Conservation (phyloP, 331 rosid species). For the Acacia concinna region DNA sequence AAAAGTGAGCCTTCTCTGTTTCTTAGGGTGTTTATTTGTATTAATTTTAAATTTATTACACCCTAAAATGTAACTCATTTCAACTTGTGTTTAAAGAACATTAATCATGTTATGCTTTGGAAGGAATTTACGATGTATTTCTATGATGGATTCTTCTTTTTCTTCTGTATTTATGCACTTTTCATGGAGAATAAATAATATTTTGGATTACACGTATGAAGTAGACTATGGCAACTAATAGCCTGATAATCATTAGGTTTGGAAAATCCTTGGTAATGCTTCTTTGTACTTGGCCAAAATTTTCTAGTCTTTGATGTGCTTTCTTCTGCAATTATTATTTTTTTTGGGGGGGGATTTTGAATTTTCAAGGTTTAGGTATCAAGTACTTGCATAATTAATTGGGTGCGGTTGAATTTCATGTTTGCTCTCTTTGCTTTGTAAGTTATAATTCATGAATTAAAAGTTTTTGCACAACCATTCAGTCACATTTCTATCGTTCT, state of each 20-base stretch:
- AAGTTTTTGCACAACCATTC: slow-evolving; percentile 12
- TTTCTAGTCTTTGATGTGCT: slow-evolving; percentile 1
- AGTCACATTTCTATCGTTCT: slow-evolving; percentile 11
- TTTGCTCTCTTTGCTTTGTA: slow-evolving; percentile 10
- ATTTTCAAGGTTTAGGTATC: slow-evolving; percentile 3
- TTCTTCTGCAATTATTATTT: slow-evolving; percentile 2
- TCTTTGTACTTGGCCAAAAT: slow-evolving; percentile 8
- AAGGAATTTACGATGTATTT: background rate
- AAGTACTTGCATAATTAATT: slow-evolving; percentile 1
- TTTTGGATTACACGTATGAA: background rate
- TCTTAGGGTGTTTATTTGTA: slow-evolving; percentile 15
- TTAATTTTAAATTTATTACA: background rate
- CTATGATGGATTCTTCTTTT: background rate
- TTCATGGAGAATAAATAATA: slow-evolving; percentile 5
- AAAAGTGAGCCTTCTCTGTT: slow-evolving; percentile 67
- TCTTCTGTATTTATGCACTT: slow-evolving; percentile 20
- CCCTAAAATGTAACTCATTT: slow-evolving; percentile 16
- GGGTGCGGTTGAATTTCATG: slow-evolving; percentile 1
- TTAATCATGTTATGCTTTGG: slow-evolving; percentile 7
- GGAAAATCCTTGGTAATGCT: background rate
- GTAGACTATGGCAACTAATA: background rate
- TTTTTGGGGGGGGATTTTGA: background rate
- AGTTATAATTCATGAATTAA: background rate
- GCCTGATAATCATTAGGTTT: slow-evolving; percentile 7
- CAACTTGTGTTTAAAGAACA: background rate